A percentile compares a stretch with the other conserved stretches of the same genome.
Evolutionary conservation across 805 yeast species (phyloP).

Genomic region (Ogataea haglerorum): DNA sequence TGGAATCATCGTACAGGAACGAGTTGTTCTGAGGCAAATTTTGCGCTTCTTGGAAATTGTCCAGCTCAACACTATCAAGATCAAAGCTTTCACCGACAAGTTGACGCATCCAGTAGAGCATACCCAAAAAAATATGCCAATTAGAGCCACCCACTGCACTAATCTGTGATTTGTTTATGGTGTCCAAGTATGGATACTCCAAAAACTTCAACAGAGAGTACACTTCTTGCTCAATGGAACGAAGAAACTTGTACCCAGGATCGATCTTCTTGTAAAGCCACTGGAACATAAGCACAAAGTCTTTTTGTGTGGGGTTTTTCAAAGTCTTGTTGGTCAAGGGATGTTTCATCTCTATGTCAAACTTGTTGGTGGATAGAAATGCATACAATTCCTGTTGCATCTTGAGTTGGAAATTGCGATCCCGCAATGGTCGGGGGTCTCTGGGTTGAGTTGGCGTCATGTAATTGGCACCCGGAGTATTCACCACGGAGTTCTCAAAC

Average conservation of each 20-base stretch:
- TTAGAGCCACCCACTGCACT: conserved; percentile 88
- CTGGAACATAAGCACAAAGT: conserved; percentile 72
- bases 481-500: conserved; percentile 19
- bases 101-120: conserved; percentile 78
- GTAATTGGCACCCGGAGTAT: conserved; percentile 16
- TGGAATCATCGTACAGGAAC: conserved; percentile 25
- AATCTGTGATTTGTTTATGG: conserved; percentile 78
- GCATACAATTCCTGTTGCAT: conserved; percentile 68
- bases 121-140: conserved; percentile 81
- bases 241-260: conserved; percentile 69
- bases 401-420: conserved; percentile 59
- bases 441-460: conserved; percentile 16
- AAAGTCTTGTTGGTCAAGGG: conserved; percentile 63
- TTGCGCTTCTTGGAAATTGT: conserved; percentile 22
- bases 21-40: conserved; percentile 24
- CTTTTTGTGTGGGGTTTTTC: conserved; percentile 81
- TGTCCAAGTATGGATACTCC: conserved; percentile 76
- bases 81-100: conserved; percentile 42
- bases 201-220: conserved; percentile 60
- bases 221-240: conserved; percentile 72
- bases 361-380: conserved; percentile 58
- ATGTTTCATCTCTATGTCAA: conserved; percentile 72
- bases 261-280: conserved; percentile 76
- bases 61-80: conserved; percentile 34
- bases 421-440: conserved; percentile 80